Base-by-base conservation (phyloP, 352 stramenopile species). In the Achlya hypogyna region DNA sequence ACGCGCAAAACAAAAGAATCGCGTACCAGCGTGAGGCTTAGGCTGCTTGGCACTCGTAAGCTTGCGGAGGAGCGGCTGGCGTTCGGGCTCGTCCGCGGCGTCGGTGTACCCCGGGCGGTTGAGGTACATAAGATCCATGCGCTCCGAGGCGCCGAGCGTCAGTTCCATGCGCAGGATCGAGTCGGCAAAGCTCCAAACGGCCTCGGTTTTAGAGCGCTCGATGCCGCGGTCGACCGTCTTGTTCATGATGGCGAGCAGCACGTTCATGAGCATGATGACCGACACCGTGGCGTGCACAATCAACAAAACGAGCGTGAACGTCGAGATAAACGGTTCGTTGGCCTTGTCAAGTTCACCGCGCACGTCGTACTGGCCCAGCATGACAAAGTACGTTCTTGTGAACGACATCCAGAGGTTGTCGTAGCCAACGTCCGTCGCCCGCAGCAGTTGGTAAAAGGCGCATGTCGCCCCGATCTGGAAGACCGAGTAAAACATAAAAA, bases 81-180 rank as follows among this genome's bases (percentile, higher is more conserved):
- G 49, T 20, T 56, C 49, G 12, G 6, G 2, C 12, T 56, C 49
- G 31, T 10, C n/a, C 2, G 12, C 31, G 4, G 25, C 49, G 31
- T 56, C 49, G 10, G 49, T 56, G 31, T 56, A 56, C 10, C 49
- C 49, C 10, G 49, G 49, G 16, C 49, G 35, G 31, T 66, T 43
- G 35, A 66, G n/a, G 32, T 32, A 58, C 16, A 56, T 66, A 8
- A 66, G n/a, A 6, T 34, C 18, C 20, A 45, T 20, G 12, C 59
- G 59, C 27, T 66, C 29, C 9, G 5, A 10, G 4, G n/a, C 20
- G 27, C 29, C 43, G 20, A 66, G 42, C 25, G 59, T 66, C 8
- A 66, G 29, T 56, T 66, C 59, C 59, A 66, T 66, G 25, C 59
- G 59, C 27, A 66, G 35, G n/a, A 66, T 56, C 22, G 23, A 66